Base-by-base conservation (phyloP, 2,329 filamentous ascomycete genomes). In the Blastomyces gilchristii region DNA sequence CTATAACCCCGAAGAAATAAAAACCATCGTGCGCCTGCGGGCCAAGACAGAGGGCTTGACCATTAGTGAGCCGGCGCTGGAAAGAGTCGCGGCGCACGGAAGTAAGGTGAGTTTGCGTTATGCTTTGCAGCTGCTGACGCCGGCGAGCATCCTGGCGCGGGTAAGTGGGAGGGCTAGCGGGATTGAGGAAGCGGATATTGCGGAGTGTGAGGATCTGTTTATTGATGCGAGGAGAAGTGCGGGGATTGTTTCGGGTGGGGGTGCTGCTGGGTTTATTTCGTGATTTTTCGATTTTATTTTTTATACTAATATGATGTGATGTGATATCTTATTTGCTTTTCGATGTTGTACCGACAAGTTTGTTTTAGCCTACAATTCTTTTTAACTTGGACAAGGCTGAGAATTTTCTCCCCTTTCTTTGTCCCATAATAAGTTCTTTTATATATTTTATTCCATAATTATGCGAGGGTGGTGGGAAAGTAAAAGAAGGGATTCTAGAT, bases 21-120 rank as follows among this genome's bases (percentile, higher is more conserved):
- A 91, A 79, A 86, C 87, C 65, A 99, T 99, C 76, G 88, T 97
- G 70, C 85, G 87, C 68, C 87, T 95, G 70, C 88, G 94, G 59
- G 86, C 91, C 49, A 86, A 87, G 67, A 93, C 89, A 9, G 92
- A 97, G 78, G 85, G 85, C 58, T 85, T 96, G 54, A 82, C 84
- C 66, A 86, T 97, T 68, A 87, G 85, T 50, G 90, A 95, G 59
- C 85, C 86, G 25, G 94, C 94, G 34, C 83, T 97, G 64, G 88
- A 94, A 70, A 94, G 90, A 79, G 86, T 99, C 70, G 85, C 91
- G 52, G 85, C 89, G 71, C 87, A 96, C 69, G 94, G 94, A 68
- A 90, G 90, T 71, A 88, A 87, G 69, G 91, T 97, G 72, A 95
- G 90, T 74, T 77, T 99, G 77, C 82, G 94, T 69, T 99, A 99